These are phyloP conservation scores for Limonium bicolor DNA, from an alignment of 148 eudicot genomes.

Conservation along the genomic window DNA sequence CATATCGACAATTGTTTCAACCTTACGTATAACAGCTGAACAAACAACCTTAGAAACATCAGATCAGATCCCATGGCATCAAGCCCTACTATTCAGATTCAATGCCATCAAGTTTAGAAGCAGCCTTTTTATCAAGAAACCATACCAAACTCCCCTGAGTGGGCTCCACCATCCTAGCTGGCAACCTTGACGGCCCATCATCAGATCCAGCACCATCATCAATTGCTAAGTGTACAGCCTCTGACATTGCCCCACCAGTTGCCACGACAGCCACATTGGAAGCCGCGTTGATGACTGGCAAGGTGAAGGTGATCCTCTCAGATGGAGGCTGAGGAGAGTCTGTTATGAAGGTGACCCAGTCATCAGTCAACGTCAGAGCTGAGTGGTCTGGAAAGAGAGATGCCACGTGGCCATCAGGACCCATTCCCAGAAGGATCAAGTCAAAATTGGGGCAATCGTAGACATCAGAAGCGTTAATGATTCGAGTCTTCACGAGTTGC, in stretches of 20 bases:
- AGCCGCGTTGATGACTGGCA: conserved; percentile 72
- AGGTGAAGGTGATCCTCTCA: conserved; percentile 74
- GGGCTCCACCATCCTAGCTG: conserved; percentile 63
- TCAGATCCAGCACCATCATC: conserved; percentile 23
- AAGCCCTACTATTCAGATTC: conserved; percentile 21
- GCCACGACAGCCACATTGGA: conserved; percentile 67
- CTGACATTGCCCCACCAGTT: conserved; percentile 51
- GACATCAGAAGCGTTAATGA: conserved; percentile 49
- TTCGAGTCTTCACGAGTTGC: conserved; percentile 67
- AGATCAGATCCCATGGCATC: too few relatives aligned
- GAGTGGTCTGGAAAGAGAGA: conserved; percentile 76
- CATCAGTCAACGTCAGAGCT: conserved; percentile 32
- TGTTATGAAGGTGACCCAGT: conserved; percentile 68
- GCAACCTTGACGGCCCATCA: conserved; percentile 14
- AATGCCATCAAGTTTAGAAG: conserved; percentile 28
- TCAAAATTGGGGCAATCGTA: conserved; percentile 85
- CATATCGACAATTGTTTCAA: conserved; percentile 4
- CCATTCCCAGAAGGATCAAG: conserved; percentile 76
- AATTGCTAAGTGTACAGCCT: conserved; percentile 34
- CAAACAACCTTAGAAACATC: neutral
- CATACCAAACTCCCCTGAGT: conserved; percentile 43
- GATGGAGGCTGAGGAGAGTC: conserved; percentile 85
- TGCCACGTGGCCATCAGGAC: conserved; percentile 79
- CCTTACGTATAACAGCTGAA: neutral
- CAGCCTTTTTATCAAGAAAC: conserved; percentile 52